Base-by-base conservation (phyloP, 1,284 basidiomycete genomes). In the Vanrija humicola region DNA sequence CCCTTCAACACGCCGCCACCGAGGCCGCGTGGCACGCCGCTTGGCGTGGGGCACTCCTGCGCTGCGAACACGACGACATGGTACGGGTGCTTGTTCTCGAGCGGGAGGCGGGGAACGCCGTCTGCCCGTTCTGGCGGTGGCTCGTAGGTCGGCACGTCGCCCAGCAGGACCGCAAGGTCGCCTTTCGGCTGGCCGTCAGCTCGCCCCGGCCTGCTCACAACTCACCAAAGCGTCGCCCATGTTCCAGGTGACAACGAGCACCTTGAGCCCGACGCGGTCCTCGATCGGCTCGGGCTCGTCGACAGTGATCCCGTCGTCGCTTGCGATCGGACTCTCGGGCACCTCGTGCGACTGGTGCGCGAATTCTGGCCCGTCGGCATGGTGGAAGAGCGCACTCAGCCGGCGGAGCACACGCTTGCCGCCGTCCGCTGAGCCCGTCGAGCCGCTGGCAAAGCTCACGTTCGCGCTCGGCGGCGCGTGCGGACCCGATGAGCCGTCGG, bases 231-330 rank as follows among this genome's bases (percentile, higher is more conserved):
- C 72, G 58, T 76, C 76, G 10, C 76, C 79, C 76, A 80, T 79
- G 59, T 81, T 81, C 79, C 79, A 81, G 2, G 79, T 80, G 44
- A 79, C 71, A 50, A 79, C 70, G 47, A 78, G 68, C 26, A 81
- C 75, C 60, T 80, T 81, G 65, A 81, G 76, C 1, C 71, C 68
- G 8, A 70, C 61, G n/a, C 74, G 58, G 48, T 74, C 61, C 48
- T 58, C 57, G 19, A 58, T 52, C 25, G 39, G 49, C 38, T 44
- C 48, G 16, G 60, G 51, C 16, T 52, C 42, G 50, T 5, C 38
- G 29, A 26, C 9, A 43, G 50, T 10, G 29, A n/a, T 40, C 12
- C 12, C 34, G 12, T 19, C 25, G 43, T 21, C 43, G 43, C 19
- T 19, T 12, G 43, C 19, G 43, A 19, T 43, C 8, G 43, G 19